Evolutionary conservation across 345 rosid genomes (phyloP).

Genomic region (Bruguiera sexangula): DNA sequence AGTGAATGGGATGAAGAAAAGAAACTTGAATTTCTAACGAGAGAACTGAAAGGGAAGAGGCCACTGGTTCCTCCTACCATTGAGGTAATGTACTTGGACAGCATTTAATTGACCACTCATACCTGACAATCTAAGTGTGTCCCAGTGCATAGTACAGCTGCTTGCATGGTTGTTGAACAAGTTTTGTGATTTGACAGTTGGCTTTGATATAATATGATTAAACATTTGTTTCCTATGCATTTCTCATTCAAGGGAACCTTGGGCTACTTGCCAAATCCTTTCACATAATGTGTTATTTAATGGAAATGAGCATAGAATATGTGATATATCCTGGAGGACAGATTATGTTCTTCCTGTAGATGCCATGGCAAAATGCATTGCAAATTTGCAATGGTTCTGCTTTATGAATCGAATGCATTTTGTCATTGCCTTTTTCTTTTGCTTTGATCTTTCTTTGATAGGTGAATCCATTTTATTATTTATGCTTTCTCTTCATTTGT

Average conservation of each 20-base stretch:
- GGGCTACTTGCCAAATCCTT: no score
- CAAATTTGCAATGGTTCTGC: not conserved
- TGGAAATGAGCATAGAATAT: no score
- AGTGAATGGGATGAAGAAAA: slow-evolving; percentile 97
- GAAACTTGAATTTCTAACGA: slow-evolving; percentile 72
- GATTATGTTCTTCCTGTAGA: no score
- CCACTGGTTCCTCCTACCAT: slow-evolving; percentile 82
- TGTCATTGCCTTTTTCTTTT: not conserved
- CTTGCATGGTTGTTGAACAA: no score
- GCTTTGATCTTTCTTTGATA: not conserved
- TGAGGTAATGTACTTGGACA: slow-evolving; percentile 46
- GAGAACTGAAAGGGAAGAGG: slow-evolving; percentile 90
- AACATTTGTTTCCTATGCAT: no score
- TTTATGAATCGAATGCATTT: not conserved
- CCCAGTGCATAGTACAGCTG: no score
- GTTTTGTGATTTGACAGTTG: no score
- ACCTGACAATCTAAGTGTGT: no score
- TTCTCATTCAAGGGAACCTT: no score
- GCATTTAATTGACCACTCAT: not conserved
- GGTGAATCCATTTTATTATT: not conserved
- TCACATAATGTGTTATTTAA: no score
- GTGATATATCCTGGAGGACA: no score
- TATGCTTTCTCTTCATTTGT: not conserved
- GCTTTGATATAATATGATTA: no score
- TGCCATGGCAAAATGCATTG: not conserved